Evolutionary conservation across 208 protist genomes (phyloP).

Genomic region (Blechomonas ayalai): DNA sequence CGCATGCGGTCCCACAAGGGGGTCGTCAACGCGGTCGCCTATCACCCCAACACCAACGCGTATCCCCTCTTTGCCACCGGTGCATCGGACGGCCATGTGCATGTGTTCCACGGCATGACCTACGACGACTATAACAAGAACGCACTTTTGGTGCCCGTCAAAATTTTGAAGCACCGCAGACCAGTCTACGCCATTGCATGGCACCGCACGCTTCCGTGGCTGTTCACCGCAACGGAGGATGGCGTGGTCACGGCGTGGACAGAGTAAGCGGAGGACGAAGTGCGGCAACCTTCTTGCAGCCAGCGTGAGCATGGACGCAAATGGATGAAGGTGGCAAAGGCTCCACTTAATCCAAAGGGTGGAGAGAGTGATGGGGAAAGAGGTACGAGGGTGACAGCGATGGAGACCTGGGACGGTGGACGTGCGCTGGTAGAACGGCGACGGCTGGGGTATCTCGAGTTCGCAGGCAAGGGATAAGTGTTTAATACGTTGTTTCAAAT

Average conservation of each 20-base stretch:
- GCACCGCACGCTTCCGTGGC: slow-evolving; percentile 98
- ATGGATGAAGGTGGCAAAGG: no score
- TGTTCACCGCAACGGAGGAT: slow-evolving; percentile 98
- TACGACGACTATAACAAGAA: slow-evolving; percentile 98
- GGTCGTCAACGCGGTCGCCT: slow-evolving; percentile 91
- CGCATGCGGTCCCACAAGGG: slow-evolving; percentile 93
- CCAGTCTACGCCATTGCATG: slow-evolving; percentile 91
- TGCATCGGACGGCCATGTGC: slow-evolving; percentile 93
- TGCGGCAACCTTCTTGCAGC: no score
- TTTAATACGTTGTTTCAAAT: no score
- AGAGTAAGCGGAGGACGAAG: slow-evolving; percentile 31
- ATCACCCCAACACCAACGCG: slow-evolving; percentile 79
- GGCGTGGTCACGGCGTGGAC: slow-evolving; percentile 90
- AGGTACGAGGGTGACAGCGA: no score
- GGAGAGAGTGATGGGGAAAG: no score
- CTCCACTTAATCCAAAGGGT: no score
- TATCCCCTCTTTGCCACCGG: slow-evolving; percentile 97
- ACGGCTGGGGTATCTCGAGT: no score
- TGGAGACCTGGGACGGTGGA: no score
- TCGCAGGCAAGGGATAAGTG: no score
- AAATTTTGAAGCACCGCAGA: slow-evolving; percentile 95
- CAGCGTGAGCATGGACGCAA: no score
- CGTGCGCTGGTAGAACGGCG: no score
- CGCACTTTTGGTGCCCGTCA: slow-evolving; percentile 98
- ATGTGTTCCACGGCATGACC: slow-evolving; percentile 94